phyloP scores from a whole-genome alignment of 73 alveolate species.

The Stentor roeselii region DNA sequence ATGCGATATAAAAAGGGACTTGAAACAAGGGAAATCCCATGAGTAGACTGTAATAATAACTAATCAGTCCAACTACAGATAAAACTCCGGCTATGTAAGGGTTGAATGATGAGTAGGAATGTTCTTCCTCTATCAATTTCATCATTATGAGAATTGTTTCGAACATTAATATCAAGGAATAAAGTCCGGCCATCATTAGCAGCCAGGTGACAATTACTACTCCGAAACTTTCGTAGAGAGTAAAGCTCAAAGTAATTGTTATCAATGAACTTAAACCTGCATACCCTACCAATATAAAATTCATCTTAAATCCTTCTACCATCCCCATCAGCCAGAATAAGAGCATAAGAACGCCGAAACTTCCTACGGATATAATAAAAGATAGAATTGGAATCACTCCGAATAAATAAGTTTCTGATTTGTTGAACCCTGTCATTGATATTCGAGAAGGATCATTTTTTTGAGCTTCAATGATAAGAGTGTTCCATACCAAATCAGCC shows the following conservation, averaged over 20 bases:
- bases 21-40: neutral
- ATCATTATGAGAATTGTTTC: neutral
- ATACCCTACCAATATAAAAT: too few relatives aligned
- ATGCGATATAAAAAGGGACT: neutral
- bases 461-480: neutral
- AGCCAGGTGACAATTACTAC: neutral
- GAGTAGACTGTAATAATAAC: neutral
- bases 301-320: neutral
- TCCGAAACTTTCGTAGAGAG: neutral
- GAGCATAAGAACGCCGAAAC: neutral
- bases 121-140: neutral
- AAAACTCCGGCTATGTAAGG: neutral
- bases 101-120: neutral
- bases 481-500: neutral
- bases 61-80: neutral
- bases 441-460: neutral
- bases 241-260: neutral
- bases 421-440: neutral
- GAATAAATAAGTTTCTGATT: neutral
- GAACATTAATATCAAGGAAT: neutral
- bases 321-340: neutral
- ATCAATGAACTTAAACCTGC: neutral
- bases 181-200: neutral
- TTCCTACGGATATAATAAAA: neutral
- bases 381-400: neutral